Percentiles rank a stretch among this genome's conserved stretches.
phyloP scores from a whole-genome alignment of 768 basidiomycete genomes.

The Macrolepiota albuminosa region DNA sequence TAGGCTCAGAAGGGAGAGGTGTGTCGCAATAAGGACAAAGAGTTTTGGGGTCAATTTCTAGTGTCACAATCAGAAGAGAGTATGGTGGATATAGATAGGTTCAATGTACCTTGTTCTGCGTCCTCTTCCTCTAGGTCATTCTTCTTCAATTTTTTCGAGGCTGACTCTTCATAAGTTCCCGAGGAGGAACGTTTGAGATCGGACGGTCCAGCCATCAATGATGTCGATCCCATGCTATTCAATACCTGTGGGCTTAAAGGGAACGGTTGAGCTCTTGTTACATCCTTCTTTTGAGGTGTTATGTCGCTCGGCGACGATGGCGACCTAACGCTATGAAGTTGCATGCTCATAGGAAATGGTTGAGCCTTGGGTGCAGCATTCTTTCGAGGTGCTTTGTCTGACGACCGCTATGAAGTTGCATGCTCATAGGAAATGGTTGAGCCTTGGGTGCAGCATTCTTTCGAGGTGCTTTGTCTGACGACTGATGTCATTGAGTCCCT shows the following conservation, averaged over 20 bases:
- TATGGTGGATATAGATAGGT: conserved; percentile 9
- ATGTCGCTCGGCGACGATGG: not conserved
- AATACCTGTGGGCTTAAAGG: conserved; percentile 47
- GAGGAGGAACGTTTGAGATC: conserved; percentile 22
- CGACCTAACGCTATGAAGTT: conserved; percentile 33
- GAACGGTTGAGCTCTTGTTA: conserved; percentile 29
- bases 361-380: conserved; percentile 9
- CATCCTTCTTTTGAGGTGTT: not conserved
- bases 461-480: conserved; percentile 1
- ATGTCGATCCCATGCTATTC: conserved; percentile 26
- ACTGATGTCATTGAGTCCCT: conserved; percentile 34
- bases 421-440: conserved; percentile 48
- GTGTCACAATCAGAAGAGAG: conserved; percentile 18
- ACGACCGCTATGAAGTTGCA: conserved; percentile 33
- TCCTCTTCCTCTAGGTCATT: not conserved
- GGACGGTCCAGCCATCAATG: conserved; percentile 9
- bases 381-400: not conserved
- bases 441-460: conserved; percentile 4
- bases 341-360: conserved; percentile 50
- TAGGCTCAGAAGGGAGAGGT: conserved; percentile 56
- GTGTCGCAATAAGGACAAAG: conserved; percentile 83
- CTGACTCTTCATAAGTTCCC: conserved; percentile 24
- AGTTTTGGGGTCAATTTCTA: conserved; percentile 54
- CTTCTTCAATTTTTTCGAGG: conserved; percentile 29
- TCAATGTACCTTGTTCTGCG: conserved; percentile 36